phyloP scores from a whole-genome alignment of 495 filamentous ascomycete genomes.

The Penicillium bovifimosum region DNA sequence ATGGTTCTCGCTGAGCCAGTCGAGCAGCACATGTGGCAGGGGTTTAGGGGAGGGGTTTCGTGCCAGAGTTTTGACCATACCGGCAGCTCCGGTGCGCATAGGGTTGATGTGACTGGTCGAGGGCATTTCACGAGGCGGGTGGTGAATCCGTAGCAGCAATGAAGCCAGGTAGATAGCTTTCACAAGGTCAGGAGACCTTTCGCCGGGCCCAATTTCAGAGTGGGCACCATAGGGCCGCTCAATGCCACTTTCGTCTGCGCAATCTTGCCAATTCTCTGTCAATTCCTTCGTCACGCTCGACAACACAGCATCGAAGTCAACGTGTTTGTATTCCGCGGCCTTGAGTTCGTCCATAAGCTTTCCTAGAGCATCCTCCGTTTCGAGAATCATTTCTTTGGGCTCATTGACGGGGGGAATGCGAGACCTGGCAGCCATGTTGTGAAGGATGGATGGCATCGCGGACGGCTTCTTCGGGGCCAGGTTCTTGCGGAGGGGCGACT shows the following conservation, averaged over 20 bases:
- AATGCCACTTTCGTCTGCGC: conserved; percentile 36
- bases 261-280: conserved; percentile 52
- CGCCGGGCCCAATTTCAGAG: conserved; percentile 55
- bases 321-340: conserved; percentile 46
- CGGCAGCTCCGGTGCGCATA: conserved; percentile 22
- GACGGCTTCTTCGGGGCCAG: conserved; percentile 44
- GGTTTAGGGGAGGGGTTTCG: conserved; percentile 42
- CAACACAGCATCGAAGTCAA: conserved; percentile 50
- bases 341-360: conserved; percentile 53
- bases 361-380: conserved; percentile 39
- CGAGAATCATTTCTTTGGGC: conserved; percentile 40
- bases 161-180: conserved; percentile 71
- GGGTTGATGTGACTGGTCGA: conserved; percentile 25
- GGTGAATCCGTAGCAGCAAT: conserved; percentile 67
- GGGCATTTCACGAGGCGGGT: conserved; percentile 47
- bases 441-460: conserved; percentile 45
- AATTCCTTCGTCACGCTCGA: conserved; percentile 52
- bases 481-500: conserved; percentile 37
- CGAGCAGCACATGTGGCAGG: conserved; percentile 66
- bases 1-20: conserved; percentile 72
- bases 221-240: conserved; percentile 49
- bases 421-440: conserved; percentile 34
- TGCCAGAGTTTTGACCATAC: conserved; percentile 26
- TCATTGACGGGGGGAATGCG: conserved; percentile 35
- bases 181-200: conserved; percentile 50